A percentile compares a stretch with the other conserved stretches of the same genome.
These are phyloP conservation scores for Echeveria elegans DNA, from an alignment of 164 flowering plant species.

Conservation along the genomic window DNA sequence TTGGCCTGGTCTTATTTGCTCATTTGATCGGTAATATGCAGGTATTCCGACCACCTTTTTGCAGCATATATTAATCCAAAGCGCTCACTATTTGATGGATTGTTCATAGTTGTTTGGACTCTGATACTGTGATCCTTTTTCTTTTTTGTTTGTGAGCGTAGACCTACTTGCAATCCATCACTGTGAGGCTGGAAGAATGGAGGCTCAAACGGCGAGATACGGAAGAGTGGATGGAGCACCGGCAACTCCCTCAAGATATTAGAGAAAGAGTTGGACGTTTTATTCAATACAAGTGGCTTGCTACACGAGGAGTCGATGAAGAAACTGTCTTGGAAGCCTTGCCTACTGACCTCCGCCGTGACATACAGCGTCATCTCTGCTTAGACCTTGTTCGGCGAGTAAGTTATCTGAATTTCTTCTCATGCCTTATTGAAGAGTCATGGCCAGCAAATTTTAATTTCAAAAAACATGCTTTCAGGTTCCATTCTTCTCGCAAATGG, in stretches of 20 bases:
- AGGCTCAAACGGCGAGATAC: conserved; percentile 62
- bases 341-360: conserved; percentile 60
- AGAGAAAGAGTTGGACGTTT: conserved; percentile 38
- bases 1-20: conserved; percentile 64
- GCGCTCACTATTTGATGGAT: background rate
- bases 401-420: conserved; percentile 15
- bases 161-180: conserved; percentile 65
- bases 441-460: background rate
- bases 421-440: background rate
- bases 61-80: background rate
- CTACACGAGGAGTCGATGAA: conserved; percentile 66
- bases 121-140: background rate
- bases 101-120: background rate
- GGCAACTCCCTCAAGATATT: conserved; percentile 48
- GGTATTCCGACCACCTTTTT: conserved; percentile 21
- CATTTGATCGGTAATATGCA: conserved; percentile 76
- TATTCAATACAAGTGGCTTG: conserved; percentile 63
- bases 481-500: conserved; percentile 63
- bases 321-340: conserved; percentile 40
- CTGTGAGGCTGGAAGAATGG: conserved; percentile 69
- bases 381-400: conserved; percentile 67
- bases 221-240: conserved; percentile 71
- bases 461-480: conserved; percentile 30
- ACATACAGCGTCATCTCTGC: conserved; percentile 59
- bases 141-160: too few species aligned